Conservation (phyloP, 768 basidiomycete genomes). For the Kwoniella sp. region DNA sequence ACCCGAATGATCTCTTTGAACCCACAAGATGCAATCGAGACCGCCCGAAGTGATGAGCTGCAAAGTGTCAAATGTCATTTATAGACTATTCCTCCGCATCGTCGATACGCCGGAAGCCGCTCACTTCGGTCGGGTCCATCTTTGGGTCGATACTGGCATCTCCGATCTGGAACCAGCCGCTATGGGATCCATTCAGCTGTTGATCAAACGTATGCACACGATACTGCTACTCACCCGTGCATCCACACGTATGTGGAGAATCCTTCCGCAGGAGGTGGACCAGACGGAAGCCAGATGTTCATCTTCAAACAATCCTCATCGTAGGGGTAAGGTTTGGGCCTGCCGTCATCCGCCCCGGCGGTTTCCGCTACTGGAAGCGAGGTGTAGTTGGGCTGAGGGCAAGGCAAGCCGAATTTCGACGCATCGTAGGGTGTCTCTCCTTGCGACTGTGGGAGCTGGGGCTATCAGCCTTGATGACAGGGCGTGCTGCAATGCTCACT, state of each 20-base stretch:
- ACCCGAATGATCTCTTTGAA: not conserved
- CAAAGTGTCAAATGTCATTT: not conserved
- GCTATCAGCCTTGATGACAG: too few species aligned
- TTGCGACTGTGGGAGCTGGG: slow-evolving; percentile 5
- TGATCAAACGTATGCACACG: not conserved
- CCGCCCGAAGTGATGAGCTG: slow-evolving; percentile 16
- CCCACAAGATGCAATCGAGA: slow-evolving; percentile 21
- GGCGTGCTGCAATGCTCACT: slow-evolving; percentile 1
- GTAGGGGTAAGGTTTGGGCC: slow-evolving; percentile 16
- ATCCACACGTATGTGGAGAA: slow-evolving; percentile 23
- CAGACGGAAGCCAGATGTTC: slow-evolving; percentile 28
- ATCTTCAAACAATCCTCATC: slow-evolving; percentile 29
- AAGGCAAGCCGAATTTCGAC: slow-evolving; percentile 3
- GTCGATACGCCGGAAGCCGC: too few species aligned
- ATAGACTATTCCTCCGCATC: not conserved
- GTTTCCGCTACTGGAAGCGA: slow-evolving; percentile 13
- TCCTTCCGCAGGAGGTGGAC: slow-evolving; percentile 19
- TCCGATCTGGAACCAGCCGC: slow-evolving; percentile 30
- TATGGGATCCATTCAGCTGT: not conserved
- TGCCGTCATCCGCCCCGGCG: slow-evolving; percentile 7
- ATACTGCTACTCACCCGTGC: slow-evolving; percentile 14
- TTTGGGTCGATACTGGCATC: slow-evolving; percentile 25
- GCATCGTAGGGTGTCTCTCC: slow-evolving; percentile 7
- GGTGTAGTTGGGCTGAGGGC: slow-evolving; percentile 17
- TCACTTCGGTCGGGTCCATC: slow-evolving; percentile 20